Percentiles rank a stretch among this genome's conserved stretches.
These are phyloP conservation scores for Leccinum sublutescens DNA, from an alignment of 768 basidiomycete genomes.

Conservation along the genomic window DNA sequence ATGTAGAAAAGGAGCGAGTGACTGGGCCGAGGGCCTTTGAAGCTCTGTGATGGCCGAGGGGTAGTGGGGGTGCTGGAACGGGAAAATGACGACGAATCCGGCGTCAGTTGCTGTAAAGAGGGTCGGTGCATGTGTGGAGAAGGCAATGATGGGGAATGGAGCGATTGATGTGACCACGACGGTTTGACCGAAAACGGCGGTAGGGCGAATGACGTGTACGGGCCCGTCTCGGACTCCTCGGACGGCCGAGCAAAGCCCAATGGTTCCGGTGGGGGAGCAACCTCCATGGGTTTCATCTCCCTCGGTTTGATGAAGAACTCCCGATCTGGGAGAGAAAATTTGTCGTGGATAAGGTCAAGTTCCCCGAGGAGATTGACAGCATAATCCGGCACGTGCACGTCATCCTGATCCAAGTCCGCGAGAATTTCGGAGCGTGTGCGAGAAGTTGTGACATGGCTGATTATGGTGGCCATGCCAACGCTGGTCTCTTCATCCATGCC, in stretches of 20 bases:
- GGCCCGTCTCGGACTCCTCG: constrained; percentile 35
- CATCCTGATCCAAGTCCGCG: constrained; percentile 32
- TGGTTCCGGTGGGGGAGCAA: constrained; percentile 24
- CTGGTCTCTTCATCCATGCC: constrained; percentile 13
- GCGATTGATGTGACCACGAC: constrained; percentile 21
- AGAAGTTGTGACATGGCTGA: constrained; percentile 26
- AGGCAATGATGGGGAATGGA: constrained; percentile 18
- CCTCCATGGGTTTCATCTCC: constrained; percentile 31
- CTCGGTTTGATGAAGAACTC: constrained; percentile 29
- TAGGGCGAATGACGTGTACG: constrained; percentile 32
- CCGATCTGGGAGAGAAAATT: constrained; percentile 33
- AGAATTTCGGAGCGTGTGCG: constrained; percentile 40
- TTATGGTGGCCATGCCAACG: constrained; percentile 38
- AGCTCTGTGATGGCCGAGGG: constrained; percentile 24
- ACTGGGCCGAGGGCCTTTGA: constrained; percentile 26
- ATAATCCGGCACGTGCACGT: constrained; percentile 43
- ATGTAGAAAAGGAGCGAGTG: constrained; percentile 33
- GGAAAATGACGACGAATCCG: constrained; percentile 32
- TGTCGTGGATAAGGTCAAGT: constrained; percentile 39
- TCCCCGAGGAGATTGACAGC: constrained; percentile 43
- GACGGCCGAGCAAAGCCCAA: constrained; percentile 22
- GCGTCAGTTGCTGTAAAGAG: constrained; percentile 30
- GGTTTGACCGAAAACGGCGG: constrained; percentile 25
- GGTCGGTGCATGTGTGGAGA: constrained; percentile 23
- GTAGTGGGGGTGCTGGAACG: constrained; percentile 32